These are phyloP conservation scores for Artomyces pyxidatus DNA, from an alignment of 768 basidiomycete genomes.

Conservation along the genomic window DNA sequence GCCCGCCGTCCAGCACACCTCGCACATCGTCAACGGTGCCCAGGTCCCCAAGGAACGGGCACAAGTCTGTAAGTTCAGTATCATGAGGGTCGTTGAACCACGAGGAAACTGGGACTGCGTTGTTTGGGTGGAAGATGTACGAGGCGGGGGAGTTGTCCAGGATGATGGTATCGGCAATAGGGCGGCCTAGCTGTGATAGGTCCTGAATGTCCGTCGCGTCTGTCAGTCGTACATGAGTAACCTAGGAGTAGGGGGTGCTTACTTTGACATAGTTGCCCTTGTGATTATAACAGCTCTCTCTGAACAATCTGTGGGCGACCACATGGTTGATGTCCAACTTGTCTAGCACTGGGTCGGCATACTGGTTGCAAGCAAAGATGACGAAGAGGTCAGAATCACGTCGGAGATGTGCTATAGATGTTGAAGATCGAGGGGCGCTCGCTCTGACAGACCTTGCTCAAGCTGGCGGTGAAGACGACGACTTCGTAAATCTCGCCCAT, in stretches of 20 bases:
- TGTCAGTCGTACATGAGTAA: background rate
- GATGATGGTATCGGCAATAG: constrained; percentile 91
- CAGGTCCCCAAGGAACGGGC: constrained; percentile 90
- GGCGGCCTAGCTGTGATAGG: constrained; percentile 92
- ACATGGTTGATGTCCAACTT: constrained; percentile 91
- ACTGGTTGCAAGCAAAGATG: constrained; percentile 40
- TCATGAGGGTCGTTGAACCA: constrained; percentile 99
- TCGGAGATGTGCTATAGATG: background rate
- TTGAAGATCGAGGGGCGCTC: constrained; percentile 1
- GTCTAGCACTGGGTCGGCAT: constrained; percentile 97
- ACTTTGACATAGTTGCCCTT: constrained; percentile 99
- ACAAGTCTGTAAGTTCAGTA: constrained; percentile 91
- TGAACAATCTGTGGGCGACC: constrained; percentile 88
- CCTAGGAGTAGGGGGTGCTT: background rate
- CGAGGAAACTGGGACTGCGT: constrained; percentile 96
- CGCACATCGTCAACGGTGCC: constrained; percentile 81
- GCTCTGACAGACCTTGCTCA: constrained; percentile 72
- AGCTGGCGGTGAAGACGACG: constrained; percentile 94
- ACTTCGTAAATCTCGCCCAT: constrained; percentile 99
- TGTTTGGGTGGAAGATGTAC: constrained; percentile 99
- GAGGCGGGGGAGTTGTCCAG: constrained; percentile 98
- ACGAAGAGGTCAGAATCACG: background rate
- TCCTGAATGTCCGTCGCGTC: constrained; percentile 54
- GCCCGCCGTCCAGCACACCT: constrained; percentile 81
- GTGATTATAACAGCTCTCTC: constrained; percentile 98